Percentiles rank a stretch among this genome's conserved stretches.
Evolutionary conservation across 1,284 basidiomycete genomes (phyloP).

Genomic region (Sporisorium graminicola): DNA sequence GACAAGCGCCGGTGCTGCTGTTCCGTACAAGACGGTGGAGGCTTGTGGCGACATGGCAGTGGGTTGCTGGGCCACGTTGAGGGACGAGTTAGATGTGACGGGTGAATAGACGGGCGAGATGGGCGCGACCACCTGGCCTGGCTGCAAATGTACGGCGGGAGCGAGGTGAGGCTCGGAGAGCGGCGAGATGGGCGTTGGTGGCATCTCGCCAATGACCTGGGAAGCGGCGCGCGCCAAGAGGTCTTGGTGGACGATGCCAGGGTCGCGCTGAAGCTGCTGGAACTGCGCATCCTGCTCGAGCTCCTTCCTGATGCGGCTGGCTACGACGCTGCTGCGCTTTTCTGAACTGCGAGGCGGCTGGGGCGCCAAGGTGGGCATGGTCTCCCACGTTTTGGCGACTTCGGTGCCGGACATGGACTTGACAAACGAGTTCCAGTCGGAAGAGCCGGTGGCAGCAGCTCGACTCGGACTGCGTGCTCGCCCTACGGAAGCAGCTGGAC

Average conservation of each 20-base stretch:
- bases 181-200: constrained; percentile 32
- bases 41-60: constrained; percentile 29
- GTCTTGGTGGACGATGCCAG: constrained; percentile 53
- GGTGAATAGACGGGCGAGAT: constrained; percentile 44
- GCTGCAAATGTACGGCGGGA: constrained; percentile 29
- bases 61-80: constrained; percentile 34
- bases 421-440: constrained; percentile 62
- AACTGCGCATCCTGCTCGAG: constrained; percentile 60
- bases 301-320: constrained; percentile 55
- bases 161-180: constrained; percentile 20
- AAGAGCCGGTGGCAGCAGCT: constrained; percentile 25
- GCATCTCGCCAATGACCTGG: constrained; percentile 58
- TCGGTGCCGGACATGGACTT: constrained; percentile 60
- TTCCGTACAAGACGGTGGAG: constrained; percentile 20
- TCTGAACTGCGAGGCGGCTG: constrained; percentile 21
- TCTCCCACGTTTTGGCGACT: constrained; percentile 56
- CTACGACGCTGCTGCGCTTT: constrained; percentile 53
- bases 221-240: constrained; percentile 57
- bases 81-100: constrained; percentile 31
- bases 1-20: constrained; percentile 12
- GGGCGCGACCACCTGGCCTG: constrained; percentile 37
- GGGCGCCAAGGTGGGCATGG: constrained; percentile 40
- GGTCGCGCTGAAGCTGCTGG: constrained; percentile 52
- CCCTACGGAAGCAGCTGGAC: constrained; percentile 44
- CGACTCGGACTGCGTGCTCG: constrained; percentile 17